Evolutionary conservation across 108 stramenopile genomes (phyloP), one percentile per base, ranked within the genome.

Genomic region (Aureococcus anophagefferens): DNA sequence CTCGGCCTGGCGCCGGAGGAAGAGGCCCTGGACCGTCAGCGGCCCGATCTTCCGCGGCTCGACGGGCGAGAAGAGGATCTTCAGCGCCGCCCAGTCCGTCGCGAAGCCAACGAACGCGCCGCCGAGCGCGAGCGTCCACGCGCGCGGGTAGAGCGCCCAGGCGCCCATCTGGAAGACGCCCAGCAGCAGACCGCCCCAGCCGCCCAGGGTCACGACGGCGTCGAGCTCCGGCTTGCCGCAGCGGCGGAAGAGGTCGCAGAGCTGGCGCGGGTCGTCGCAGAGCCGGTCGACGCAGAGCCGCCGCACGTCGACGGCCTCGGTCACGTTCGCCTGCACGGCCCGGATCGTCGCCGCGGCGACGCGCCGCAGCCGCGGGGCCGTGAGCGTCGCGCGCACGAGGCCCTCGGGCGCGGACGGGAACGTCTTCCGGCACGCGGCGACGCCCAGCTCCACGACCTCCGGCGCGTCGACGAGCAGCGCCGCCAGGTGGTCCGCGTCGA

Each of bases 1-100:
- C 72, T 78, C 77, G 25, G 71, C 35, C 51, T 59, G 51, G 7
- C 51, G 51, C 51, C 25, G 14, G 7, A 59, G 51, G 51, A 59
- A 59, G 51, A 16, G 13, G 21, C 51, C 51, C 21, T 59, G 51
- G 21, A 18, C 1, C 14, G 25, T 59, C 21, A 59, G 7, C 3
- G 3, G 21, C 32, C 35, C 21, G 29, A 72, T 28, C 35, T 36
- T 35, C 35, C 34, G 69, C 59, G 73, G 73, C 17, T 80, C 69
- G 40, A 80, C 44, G 15, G 80, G 80, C 64, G 37, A 17, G 70
- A 80, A 80, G 34, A 80, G 78, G 45, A 70, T 44, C 68, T 76
- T 72, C 45, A 80, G 69, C 37, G 80, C 80, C 28, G 79, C 59
- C 46, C 33, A 77, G 40, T 77, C 74, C 9, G 76, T 77, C 30